These are phyloP conservation scores for Bipolaris sorokiniana DNA, from an alignment of 2,329 filamentous ascomycete species.

Conservation along the genomic window DNA sequence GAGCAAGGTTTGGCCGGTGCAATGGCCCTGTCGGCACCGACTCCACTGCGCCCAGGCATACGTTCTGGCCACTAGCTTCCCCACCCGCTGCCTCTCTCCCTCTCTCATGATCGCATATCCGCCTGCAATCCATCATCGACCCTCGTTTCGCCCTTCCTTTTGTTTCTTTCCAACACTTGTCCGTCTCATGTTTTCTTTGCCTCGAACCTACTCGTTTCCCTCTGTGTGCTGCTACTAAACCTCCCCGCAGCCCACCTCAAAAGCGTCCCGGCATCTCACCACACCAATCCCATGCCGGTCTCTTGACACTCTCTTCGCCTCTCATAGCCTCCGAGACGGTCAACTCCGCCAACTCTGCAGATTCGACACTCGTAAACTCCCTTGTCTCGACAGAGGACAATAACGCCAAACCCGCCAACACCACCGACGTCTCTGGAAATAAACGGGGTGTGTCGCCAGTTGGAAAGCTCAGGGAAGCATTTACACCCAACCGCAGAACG, in stretches of 20 bases:
- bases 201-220: slow-evolving; percentile 19
- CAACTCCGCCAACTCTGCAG: slow-evolving; percentile 38
- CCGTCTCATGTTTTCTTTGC: slow-evolving; percentile 24
- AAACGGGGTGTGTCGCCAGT: slow-evolving; percentile 72
- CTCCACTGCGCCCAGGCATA: slow-evolving; percentile 21
- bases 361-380: slow-evolving; percentile 42
- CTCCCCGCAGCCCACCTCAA: slow-evolving; percentile 37
- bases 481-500: slow-evolving; percentile 54
- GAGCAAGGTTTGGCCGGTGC: slow-evolving; percentile 12
- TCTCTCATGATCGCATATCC: slow-evolving; percentile 18
- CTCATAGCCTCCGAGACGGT: slow-evolving; percentile 51
- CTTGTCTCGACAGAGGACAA: slow-evolving; percentile 35
- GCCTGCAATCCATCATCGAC: slow-evolving; percentile 14
- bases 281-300: slow-evolving; percentile 57
- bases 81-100: slow-evolving; percentile 22
- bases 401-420: slow-evolving; percentile 41
- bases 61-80: slow-evolving; percentile 30
- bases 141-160: slow-evolving; percentile 21
- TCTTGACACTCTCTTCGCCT: slow-evolving; percentile 58
- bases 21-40: slow-evolving; percentile 28
- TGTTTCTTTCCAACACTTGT: slow-evolving; percentile 13
- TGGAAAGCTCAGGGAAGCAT: slow-evolving; percentile 74
- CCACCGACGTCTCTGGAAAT: slow-evolving; percentile 42
- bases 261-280: slow-evolving; percentile 52
- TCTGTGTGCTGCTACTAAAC: slow-evolving; percentile 32